Base-by-base conservation (phyloP, 2,329 filamentous ascomycete genomes). In the Fusarium sp. region DNA sequence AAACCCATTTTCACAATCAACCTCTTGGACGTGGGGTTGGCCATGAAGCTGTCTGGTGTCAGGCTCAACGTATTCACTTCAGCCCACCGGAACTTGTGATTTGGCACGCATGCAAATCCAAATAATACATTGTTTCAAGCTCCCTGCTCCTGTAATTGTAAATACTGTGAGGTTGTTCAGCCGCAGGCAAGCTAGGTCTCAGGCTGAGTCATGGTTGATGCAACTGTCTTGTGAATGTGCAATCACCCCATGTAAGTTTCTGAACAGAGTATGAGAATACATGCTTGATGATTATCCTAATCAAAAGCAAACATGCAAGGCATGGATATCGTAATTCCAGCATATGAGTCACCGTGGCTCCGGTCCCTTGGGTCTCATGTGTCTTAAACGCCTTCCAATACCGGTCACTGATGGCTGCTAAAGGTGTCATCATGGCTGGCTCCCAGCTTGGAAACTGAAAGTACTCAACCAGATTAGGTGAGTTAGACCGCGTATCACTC, bases 241-340 rank as follows among this genome's bases (percentile, higher is more conserved):
- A 25, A 25, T n/a, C 5, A 8, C 8, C 29, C 11, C 4, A n/a
- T 10, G 10, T 10, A 19, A 8, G 9, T 19, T 18, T n/a, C 4
- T 5, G 2, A 0, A 5, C 3, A n/a, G 16, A 23, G 7, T 19
- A 21, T 16, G 10, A 2, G 9, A 10, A 16, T 10, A 3, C 18
- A 21, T 25, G 11, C 4, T 5, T 4, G 5, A 25, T 6, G 12
- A 11, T 9, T 2, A 9, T 25, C 5, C 5, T 8, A 14, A 37
- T 11, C 3, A 51, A 21, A 37, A 3, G 18, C n/a, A 35, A 23
- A 8, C 2, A 16, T 8, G 6, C 6, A 51, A 21, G 2, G 5
- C 16, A 5, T 16, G 5, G 12, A 19, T 6, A 10, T 12, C 11
- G 31, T 6, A 11, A 7, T 37, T 9, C 8, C 7, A 11, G 10